Conservation (phyloP, 352 stramenopile species). For the Pilasporangium apinafurcum region DNA sequence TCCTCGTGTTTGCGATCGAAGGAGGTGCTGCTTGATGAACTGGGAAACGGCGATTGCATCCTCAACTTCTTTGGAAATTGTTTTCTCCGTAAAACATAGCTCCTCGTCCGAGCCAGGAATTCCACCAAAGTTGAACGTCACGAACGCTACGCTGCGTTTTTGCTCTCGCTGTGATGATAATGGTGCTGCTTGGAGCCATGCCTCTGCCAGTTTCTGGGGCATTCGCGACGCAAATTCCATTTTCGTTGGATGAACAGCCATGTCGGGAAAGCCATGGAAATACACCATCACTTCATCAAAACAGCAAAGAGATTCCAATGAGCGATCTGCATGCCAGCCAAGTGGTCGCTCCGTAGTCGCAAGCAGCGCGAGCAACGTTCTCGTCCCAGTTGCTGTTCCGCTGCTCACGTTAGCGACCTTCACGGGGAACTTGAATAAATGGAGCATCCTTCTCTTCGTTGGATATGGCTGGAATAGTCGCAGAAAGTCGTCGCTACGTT, state of each 20-base stretch:
- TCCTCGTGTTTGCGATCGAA: slow-evolving; percentile 11
- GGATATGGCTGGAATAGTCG: no score
- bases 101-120: slow-evolving; percentile 52
- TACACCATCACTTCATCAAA: slow-evolving; percentile 52
- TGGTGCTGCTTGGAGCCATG: slow-evolving; percentile 20
- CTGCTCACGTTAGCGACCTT: no score
- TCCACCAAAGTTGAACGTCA: slow-evolving; percentile 68
- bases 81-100: slow-evolving; percentile 47
- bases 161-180: neutral
- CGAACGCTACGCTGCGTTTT: slow-evolving; percentile 13
- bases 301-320: neutral
- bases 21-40: slow-evolving; percentile 24
- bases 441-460: no score
- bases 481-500: no score
- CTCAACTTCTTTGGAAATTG: slow-evolving; percentile 43
- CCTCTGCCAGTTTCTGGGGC: slow-evolving; percentile 46
- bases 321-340: no score
- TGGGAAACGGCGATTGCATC: slow-evolving; percentile 45
- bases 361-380: no score
- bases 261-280: slow-evolving; percentile 70
- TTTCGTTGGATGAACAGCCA: slow-evolving; percentile 52
- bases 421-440: no score
- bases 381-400: no score
- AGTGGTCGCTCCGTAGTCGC: no score
- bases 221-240: slow-evolving; percentile 49